Evolutionary conservation across 305 asterid genomes (phyloP), one percentile per base, ranked within the genome.

Genomic region (Solanum chacoense): DNA sequence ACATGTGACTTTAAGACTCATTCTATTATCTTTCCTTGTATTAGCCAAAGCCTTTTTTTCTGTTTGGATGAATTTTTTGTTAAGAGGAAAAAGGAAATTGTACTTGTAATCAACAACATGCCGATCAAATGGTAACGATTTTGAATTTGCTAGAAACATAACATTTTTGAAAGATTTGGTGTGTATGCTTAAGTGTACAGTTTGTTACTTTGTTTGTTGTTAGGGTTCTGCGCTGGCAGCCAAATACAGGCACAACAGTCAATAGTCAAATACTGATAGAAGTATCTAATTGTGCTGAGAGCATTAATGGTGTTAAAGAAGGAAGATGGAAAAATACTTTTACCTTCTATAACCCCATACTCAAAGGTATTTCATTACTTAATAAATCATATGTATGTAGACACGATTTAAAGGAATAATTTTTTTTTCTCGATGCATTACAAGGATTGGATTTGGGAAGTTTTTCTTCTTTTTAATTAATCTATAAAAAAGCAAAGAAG

Each of bases 141-240:
- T 86, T 71, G 8, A 36, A 34, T 28, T 86, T 8, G 4, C 11
- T 20, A 7, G 22, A 50, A 5, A 59, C 69, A 20, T 59, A 59
- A 59, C 26, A 20, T 7, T 26, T 2, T 38, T 22, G 38, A 50
- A 59, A 18, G 3, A 45, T 45, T 13, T 45, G 20, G 59, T 45
- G 59, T 14, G 11, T 2, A 38, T 86, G 8, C 20, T 31, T 26
- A 24, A 1, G 29, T 65, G 9, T 69, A 11, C 11, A 29, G 4
- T 72, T 72, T 28, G 22, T 14, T 37, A 71, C 28, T 22, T 31
- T 34, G 16, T 36, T 31, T 29, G 9, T 71, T 8, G 32, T 14
- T 88, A 96, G 98, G 98, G 94, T 97, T 91, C 91, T 97, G 63
- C 95, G 94, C 90, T 97, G 97, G 99, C 98, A 96, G 88, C 97